Conservation (phyloP, 1,284 basidiomycete species). For the Leccinum pseudoinsigne region DNA sequence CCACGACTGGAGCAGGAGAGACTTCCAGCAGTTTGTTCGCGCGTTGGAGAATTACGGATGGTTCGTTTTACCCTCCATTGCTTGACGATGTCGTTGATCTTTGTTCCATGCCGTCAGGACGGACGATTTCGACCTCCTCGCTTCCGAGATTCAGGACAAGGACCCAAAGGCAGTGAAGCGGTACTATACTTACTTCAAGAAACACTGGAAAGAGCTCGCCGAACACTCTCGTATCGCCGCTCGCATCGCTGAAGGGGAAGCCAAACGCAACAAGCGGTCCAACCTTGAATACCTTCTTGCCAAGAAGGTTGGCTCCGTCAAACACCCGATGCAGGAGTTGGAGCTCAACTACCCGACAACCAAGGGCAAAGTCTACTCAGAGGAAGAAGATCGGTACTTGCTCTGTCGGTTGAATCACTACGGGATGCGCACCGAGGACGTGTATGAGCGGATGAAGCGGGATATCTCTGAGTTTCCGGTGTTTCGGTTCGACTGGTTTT, state of each 20-base stretch:
- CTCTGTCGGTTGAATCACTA: conserved; percentile 91
- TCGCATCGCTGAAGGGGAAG: conserved; percentile 82
- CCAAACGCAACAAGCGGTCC: conserved; percentile 84
- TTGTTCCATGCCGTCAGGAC: conserved; percentile 50
- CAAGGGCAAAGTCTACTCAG: conserved; percentile 94
- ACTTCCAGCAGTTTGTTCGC: conserved; percentile 91
- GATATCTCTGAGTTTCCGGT: conserved; percentile 95
- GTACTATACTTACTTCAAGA: conserved; percentile 89
- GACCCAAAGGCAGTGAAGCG: conserved; percentile 76
- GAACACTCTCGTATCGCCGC: conserved; percentile 83
- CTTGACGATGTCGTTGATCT: not conserved
- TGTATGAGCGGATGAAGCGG: conserved; percentile 95
- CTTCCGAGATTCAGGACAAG: conserved; percentile 88
- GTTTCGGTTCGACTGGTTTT: conserved; percentile 99
- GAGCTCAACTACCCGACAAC: conserved; percentile 94
- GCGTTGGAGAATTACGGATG: conserved; percentile 89
- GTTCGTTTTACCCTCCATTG: conserved; percentile 39
- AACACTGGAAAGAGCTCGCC: conserved; percentile 79
- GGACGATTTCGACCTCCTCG: conserved; percentile 75
- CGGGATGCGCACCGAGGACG: conserved; percentile 89
- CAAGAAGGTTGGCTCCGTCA: conserved; percentile 80
- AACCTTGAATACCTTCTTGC: conserved; percentile 78
- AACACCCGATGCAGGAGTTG: conserved; percentile 92
- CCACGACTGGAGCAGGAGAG: conserved; percentile 87
- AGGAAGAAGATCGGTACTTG: conserved; percentile 97